Evolutionary conservation across 78 protist species (phyloP), one percentile per base, ranked within the genome.

Genomic region (Ministeria vibrans): DNA sequence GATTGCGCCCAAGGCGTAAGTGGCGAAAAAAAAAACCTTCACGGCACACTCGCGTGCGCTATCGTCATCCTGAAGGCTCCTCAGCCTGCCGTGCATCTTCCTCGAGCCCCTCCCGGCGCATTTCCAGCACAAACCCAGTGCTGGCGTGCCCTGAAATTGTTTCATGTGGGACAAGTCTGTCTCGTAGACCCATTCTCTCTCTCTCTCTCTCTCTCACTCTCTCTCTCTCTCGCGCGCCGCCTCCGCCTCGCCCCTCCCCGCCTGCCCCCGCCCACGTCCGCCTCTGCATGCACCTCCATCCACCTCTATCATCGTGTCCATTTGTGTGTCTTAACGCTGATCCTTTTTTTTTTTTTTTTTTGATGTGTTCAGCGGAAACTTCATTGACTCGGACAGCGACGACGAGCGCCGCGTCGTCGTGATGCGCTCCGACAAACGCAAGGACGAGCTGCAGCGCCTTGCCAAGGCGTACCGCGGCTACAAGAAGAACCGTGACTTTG

Each of bases 311-410:
- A 69, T 69, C 25, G 62, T 55, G 34, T 55, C 25, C 25, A 55
- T 69, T 36, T 69, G 74, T 69, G 28, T 69, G 74, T 34, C 74
- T 69, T 27, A 69, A 69, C n/a, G 25, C 38, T 69, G 74, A 25
- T 30, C 11, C 22, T 30, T 11, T 25, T 25, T 64, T 25, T 64
- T n/a, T n/a, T n/a, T n/a, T n/a, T n/a, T n/a, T n/a, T n/a, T n/a
- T n/a, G n/a, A n/a, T n/a, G n/a, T n/a, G n/a, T n/a, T n/a, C n/a
- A n/a, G n/a, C n/a, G n/a, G n/a, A n/a, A n/a, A n/a, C n/a, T n/a
- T n/a, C n/a, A n/a, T n/a, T n/a, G n/a, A n/a, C n/a, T n/a, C n/a
- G n/a, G n/a, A n/a, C n/a, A n/a, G n/a, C n/a, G n/a, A n/a, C n/a
- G n/a, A n/a, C n/a, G n/a, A n/a, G n/a, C n/a, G n/a, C n/a, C n/a